Evolutionary conservation across 2,329 filamentous ascomycete genomes (phyloP), one percentile per base, ranked within the genome.

Genomic region (Paecilomyces sp.): DNA sequence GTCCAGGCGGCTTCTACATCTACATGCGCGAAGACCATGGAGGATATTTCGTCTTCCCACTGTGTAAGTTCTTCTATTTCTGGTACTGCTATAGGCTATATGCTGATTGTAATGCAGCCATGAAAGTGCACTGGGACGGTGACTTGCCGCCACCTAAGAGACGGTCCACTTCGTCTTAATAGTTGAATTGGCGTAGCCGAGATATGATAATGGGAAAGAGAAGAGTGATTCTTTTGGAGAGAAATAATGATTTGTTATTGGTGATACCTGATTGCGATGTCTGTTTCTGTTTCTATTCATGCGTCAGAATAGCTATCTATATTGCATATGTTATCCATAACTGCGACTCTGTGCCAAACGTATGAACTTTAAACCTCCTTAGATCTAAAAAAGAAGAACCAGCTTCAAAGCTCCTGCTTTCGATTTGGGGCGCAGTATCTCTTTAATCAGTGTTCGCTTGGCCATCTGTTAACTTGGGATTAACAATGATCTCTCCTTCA

Each of bases 11-110:
- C 0, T 82, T 81, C 70, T 83, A 78, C 9, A 75, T 83, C 6
- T 91, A 89, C 70, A 77, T 90, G 79, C 81, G 83, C 41, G 84
- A 88, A 72, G 86, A 90, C 67, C 85, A 86, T 77, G 83, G 85
- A 15, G 76, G 75, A 22, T 81, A 80, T 65, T 83, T 78, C 62
- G 77, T 81, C 24, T 85, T 81, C 70, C 79, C 80, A 18, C 76
- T 71, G 58, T 75, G 73, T 76, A 67, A 72, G 73, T 65, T 18
- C 56, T 50, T 55, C 54, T 24, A 36, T 8, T 54, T 53, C 5
- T 8, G 33, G 12, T 18, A 28, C 25, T 9, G 11, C 25, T 30
- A 47, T 47, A 51, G 18, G 2, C 31, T 54, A 25, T 62, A 31
- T 64, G 53, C 68, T 66, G 62, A 70, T 31, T 18, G 3, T 47